Percentiles rank a stretch among this genome's conserved stretches.
Conservation (phyloP, 495 filamentous ascomycete species). For the Aspergillus kassunensis region DNA sequence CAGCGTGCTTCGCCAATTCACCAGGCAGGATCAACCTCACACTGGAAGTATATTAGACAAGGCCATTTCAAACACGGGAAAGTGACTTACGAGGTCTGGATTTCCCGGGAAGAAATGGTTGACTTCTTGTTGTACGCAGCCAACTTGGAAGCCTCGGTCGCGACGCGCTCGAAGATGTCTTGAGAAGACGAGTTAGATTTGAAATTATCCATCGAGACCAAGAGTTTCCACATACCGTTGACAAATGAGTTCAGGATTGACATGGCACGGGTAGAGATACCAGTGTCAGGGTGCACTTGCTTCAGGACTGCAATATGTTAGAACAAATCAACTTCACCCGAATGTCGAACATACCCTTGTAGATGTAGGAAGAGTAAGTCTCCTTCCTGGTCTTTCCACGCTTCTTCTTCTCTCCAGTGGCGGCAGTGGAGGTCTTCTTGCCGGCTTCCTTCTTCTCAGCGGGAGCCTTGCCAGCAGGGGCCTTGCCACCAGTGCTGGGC, state of each 20-base stretch:
- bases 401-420: constrained; percentile 99
- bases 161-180: constrained; percentile 99
- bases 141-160: constrained; percentile 97
- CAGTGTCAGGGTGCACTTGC: constrained; percentile 99
- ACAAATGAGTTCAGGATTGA: constrained; percentile 99
- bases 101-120: constrained; percentile 98
- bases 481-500: constrained; percentile 95
- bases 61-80: background rate
- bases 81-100: constrained; percentile 84
- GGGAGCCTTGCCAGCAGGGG: constrained; percentile 80
- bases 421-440: constrained; percentile 89
- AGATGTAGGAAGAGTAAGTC: constrained; percentile 99
- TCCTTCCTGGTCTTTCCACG: constrained; percentile 99
- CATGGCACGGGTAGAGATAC: constrained; percentile 99
- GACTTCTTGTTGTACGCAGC: constrained; percentile 99
- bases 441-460: constrained; percentile 99
- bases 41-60: constrained; percentile 33
- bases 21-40: constrained; percentile 96
- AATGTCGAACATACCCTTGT: constrained; percentile 77
- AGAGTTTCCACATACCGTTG: constrained; percentile 66
- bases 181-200: constrained; percentile 12
- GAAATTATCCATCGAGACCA: background rate
- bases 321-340: constrained; percentile 26
- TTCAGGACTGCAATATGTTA: constrained; percentile 72
- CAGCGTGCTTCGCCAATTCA: constrained; percentile 98